A percentile compares a stretch with the other conserved stretches of the same genome.
These are phyloP conservation scores for Agapanthus africanus DNA, from an alignment of 106 monocot genomes.

Conservation along the genomic window DNA sequence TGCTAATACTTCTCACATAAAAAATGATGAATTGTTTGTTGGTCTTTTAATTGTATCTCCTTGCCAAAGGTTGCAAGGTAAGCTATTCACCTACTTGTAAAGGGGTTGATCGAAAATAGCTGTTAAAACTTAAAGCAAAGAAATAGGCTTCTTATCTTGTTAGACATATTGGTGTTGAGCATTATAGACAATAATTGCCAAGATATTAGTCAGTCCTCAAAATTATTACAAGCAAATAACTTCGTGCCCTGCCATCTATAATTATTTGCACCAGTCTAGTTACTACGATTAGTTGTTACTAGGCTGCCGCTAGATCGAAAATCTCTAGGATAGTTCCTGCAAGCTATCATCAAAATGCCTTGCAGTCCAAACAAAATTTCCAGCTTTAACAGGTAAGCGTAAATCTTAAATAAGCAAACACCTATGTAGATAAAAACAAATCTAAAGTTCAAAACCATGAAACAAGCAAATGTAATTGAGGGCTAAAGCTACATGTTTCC, in stretches of 20 bases:
- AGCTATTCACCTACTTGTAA: not conserved
- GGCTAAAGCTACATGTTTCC: not conserved
- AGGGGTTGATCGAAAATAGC: not conserved
- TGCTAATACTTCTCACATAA: not conserved
- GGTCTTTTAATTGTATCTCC: slow-evolving; percentile 1
- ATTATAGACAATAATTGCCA: not conserved
- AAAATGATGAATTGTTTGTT: not conserved
- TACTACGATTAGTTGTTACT: not conserved
- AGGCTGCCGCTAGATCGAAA: not conserved
- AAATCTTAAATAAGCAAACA: not conserved
- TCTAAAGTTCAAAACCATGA: not conserved
- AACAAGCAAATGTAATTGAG: not conserved
- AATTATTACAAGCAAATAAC: not conserved
- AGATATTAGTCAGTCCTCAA: not conserved
- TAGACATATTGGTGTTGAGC: not conserved
- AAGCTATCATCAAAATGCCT: not conserved
- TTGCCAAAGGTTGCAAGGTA: not conserved
- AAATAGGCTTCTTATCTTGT: not conserved
- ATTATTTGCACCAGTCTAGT: not conserved
- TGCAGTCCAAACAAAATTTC: not conserved
- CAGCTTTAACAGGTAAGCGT: not conserved
- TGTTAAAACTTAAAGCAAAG: not conserved
- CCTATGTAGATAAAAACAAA: not conserved
- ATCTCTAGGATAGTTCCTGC: not conserved
- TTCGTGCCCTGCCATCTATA: not conserved